Percentiles rank a stretch among this genome's conserved stretches.
phyloP scores from a whole-genome alignment of 345 rosid species.

The Salix caprea region DNA sequence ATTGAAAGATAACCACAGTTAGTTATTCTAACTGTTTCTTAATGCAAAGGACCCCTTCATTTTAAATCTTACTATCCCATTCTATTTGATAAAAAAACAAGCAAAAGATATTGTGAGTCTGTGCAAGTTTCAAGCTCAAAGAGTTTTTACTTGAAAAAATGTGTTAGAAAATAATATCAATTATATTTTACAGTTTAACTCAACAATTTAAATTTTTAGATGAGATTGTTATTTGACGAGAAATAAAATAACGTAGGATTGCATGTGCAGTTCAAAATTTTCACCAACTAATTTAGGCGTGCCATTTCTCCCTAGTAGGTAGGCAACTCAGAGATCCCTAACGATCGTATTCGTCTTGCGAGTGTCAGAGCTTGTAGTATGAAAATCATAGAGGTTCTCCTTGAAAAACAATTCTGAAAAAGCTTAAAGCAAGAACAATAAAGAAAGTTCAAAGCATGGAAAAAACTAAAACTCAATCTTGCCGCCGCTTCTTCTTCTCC shows the following conservation, averaged over 20 bases:
- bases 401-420: neutral
- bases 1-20: no score
- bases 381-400: neutral
- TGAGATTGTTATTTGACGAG: no score
- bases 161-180: no score
- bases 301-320: neutral
- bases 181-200: no score
- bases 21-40: no score
- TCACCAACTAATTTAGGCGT: neutral
- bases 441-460: neutral
- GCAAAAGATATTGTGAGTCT: rapidly evolving
- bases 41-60: no score
- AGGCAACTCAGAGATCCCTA: neutral
- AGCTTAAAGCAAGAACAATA: neutral
- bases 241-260: no score
- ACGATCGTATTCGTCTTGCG: neutral
- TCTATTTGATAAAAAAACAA: no score
- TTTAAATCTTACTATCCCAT: rapidly evolving
- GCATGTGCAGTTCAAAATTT: no score
- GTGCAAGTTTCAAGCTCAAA: rapidly evolving
- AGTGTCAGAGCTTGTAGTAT: neutral
- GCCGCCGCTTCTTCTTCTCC: constrained; percentile 37
- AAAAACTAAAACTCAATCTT: constrained; percentile 11
- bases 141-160: rapidly evolving
- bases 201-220: no score